Evolutionary conservation across 2,329 filamentous ascomycete species (phyloP).

Genomic region (Tolypocladium nubicola): DNA sequence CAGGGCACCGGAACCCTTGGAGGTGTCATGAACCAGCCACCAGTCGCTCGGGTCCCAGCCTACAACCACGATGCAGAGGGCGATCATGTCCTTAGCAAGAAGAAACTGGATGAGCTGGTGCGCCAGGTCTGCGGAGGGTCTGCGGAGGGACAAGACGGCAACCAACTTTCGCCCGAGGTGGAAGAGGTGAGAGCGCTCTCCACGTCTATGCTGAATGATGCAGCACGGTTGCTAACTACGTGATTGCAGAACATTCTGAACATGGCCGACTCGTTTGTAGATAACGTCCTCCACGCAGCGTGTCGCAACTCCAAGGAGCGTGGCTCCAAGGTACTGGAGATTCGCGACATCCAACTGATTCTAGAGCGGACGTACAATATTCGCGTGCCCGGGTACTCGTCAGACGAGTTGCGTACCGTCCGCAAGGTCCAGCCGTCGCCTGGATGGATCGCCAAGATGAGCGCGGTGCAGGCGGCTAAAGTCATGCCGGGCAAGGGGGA

Average conservation of each 20-base stretch:
- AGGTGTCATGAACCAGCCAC: conserved; percentile 80
- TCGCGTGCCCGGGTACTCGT: conserved; percentile 85
- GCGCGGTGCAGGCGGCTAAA: conserved; percentile 89
- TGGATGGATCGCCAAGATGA: conserved; percentile 95
- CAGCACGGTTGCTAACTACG: conserved; percentile 7
- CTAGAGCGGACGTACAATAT: conserved; percentile 83
- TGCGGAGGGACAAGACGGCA: conserved; percentile 60
- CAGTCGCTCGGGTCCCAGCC: conserved; percentile 67
- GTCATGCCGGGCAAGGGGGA: conserved; percentile 55
- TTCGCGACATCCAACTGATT: conserved; percentile 73
- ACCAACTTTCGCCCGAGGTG: conserved; percentile 78
- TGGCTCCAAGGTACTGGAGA: conserved; percentile 81
- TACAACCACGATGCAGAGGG: conserved; percentile 87
- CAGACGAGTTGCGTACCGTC: conserved; percentile 88
- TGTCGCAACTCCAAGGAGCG: conserved; percentile 91
- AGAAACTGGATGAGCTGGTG: conserved; percentile 91
- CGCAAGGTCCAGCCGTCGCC: conserved; percentile 83
- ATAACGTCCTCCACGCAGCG: conserved; percentile 76
- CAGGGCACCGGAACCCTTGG: conserved; percentile 67
- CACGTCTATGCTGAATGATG: background rate
- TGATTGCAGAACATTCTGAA: conserved; percentile 65
- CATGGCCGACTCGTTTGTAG: conserved; percentile 89
- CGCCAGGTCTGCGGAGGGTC: conserved; percentile 82
- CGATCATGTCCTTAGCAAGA: conserved; percentile 91
- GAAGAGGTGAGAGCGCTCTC: conserved; percentile 64